These are phyloP conservation scores for Yarrowia sp. DNA, from an alignment of 805 yeast species.

Conservation along the genomic window DNA sequence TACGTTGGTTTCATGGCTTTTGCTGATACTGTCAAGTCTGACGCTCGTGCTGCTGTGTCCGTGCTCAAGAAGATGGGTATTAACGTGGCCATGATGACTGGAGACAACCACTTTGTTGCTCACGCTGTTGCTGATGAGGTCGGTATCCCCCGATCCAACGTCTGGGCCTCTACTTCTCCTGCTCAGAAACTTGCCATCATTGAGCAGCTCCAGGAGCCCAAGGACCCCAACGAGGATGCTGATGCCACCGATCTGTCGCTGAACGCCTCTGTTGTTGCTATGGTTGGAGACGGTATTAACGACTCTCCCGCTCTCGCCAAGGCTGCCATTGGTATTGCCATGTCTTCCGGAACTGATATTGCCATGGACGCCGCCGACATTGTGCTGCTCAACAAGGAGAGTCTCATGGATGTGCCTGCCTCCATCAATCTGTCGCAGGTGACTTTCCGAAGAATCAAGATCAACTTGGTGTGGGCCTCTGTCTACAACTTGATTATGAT, in stretches of 20 bases:
- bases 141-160: slow-evolving; percentile 68
- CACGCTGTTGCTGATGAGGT: slow-evolving; percentile 66
- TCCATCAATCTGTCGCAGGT: slow-evolving; percentile 68
- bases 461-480: slow-evolving; percentile 85
- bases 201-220: slow-evolving; percentile 51
- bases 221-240: slow-evolving; percentile 2
- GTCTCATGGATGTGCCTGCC: slow-evolving; percentile 54
- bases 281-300: slow-evolving; percentile 97
- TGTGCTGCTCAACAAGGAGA: slow-evolving; percentile 59
- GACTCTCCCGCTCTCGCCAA: slow-evolving; percentile 95
- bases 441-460: slow-evolving; percentile 77
- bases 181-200: slow-evolving; percentile 75
- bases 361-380: slow-evolving; percentile 97
- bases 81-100: slow-evolving; percentile 85
- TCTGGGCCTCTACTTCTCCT: slow-evolving; percentile 81
- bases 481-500: slow-evolving; percentile 86
- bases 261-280: slow-evolving; percentile 62
- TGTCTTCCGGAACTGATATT: slow-evolving; percentile 92
- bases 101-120: slow-evolving; percentile 76
- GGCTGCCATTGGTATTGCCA: slow-evolving; percentile 88
- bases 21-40: slow-evolving; percentile 70
- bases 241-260: slow-evolving; percentile 32
- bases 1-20: slow-evolving; percentile 72
- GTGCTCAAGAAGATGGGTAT: slow-evolving; percentile 61
- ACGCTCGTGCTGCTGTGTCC: slow-evolving; percentile 66